Percentiles rank a stretch among this genome's conserved stretches.
These are phyloP conservation scores for Leccinum obscurum DNA, from an alignment of 768 basidiomycete species.

Conservation along the genomic window DNA sequence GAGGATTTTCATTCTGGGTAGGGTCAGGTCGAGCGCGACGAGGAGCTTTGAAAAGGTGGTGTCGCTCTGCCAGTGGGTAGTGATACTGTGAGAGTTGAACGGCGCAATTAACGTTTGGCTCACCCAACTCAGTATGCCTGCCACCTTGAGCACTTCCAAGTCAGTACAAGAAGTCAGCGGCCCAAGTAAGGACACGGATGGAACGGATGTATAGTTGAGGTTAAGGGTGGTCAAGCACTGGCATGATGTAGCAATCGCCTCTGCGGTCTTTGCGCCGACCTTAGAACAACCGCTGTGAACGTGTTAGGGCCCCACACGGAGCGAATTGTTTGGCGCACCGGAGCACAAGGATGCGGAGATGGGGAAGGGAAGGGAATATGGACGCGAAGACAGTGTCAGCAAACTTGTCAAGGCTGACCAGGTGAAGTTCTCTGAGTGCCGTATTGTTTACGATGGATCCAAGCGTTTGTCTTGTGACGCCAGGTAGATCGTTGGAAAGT, in stretches of 20 bases:
- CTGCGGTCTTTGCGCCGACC: constrained; percentile 50
- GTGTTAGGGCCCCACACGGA: constrained; percentile 16
- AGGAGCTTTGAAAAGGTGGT: constrained; percentile 50
- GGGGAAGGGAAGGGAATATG: constrained; percentile 44
- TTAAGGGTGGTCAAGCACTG: constrained; percentile 49
- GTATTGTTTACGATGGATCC: constrained; percentile 36
- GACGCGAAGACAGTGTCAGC: constrained; percentile 52
- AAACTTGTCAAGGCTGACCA: constrained; percentile 54
- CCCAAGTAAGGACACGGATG: constrained; percentile 47
- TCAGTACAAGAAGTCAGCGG: constrained; percentile 39
- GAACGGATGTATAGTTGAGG: constrained; percentile 58
- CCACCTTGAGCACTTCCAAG: constrained; percentile 59
- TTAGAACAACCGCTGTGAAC: constrained; percentile 56
- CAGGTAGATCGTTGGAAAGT: constrained; percentile 50
- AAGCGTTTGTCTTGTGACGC: constrained; percentile 53
- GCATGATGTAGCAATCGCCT: constrained; percentile 44
- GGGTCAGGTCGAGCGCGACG: constrained; percentile 25
- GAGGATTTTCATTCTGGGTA: constrained; percentile 48
- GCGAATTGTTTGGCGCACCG: constrained; percentile 41
- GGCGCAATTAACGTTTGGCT: constrained; percentile 17
- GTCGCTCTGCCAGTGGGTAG: constrained; percentile 49
- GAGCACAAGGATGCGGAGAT: constrained; percentile 49
- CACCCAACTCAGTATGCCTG: constrained; percentile 64
- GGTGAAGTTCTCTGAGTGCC: constrained; percentile 46
- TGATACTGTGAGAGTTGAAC: neutral